Base-by-base conservation (phyloP, 805 yeast species). In the Candida piceae region DNA sequence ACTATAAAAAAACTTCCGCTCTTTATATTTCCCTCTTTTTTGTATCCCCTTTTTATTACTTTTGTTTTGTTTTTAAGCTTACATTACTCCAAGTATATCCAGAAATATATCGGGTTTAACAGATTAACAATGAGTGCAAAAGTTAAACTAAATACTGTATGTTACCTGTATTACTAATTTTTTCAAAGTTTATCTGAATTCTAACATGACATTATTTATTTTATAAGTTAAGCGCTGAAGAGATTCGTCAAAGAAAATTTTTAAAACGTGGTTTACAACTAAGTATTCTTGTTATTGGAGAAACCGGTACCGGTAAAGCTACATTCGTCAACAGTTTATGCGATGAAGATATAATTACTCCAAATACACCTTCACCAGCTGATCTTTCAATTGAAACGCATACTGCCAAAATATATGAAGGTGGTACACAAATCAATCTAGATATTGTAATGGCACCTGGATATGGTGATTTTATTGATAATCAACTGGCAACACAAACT, bases 251-350 rank as follows among this genome's bases (percentile, higher is more conserved):
- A 40, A 63, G 71, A 32, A 72, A 72, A 53, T 72, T 73, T 31
- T 57, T 73, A 37, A 74, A 69, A 52, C 68, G 71, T 46, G 67
- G 74, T 25, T 64, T 72, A 53, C 72, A 70, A 44, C 64, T 73
- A 48, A 66, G 73, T 15, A 48, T 70, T 29, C 59, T 74, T 66
- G 63, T 74, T 29, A 57, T 72, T 35, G 78, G 78, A 25, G 75
- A 71, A 38, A 46, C 51, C 9, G 96, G 96, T 11, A 13, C 29
- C 13, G 29, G 29, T 26, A 26, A 26, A 26, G 72, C 87, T 3
- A 78, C 89, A 1, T 85, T 88, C 48, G 63, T 88, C 49, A 86
- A 89, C 65, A 78, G 93, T 10, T 67, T 89, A 45, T 84, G 87
- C 53, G 81, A 82, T 62, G 53, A 62, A 44, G 62, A 63, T 53